These are phyloP conservation scores for Mortierella claussenii DNA, from an alignment of 192 early-diverging fungal species.

Conservation along the genomic window DNA sequence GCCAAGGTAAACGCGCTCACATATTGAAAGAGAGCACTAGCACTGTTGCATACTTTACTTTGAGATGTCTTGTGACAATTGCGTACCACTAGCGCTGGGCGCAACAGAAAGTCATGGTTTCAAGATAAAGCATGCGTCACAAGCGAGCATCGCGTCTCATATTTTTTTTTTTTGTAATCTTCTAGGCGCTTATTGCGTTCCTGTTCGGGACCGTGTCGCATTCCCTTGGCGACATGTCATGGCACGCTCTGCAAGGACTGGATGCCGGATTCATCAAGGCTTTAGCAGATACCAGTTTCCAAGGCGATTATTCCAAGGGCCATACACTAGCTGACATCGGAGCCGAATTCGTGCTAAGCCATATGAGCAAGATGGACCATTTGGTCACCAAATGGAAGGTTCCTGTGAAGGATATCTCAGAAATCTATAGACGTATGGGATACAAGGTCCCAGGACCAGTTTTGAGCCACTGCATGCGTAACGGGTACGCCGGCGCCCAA, in stretches of 20 bases:
- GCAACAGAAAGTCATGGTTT: no score
- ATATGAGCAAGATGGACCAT: conserved; percentile 46
- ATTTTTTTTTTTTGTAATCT: conserved; percentile 3
- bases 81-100: no score
- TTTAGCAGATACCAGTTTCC: conserved; percentile 62
- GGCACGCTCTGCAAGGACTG: conserved; percentile 70
- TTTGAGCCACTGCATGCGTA: conserved; percentile 65
- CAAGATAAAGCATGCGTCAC: no score
- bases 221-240: conserved; percentile 72
- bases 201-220: conserved; percentile 76
- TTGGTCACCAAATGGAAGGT: conserved; percentile 63
- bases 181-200: conserved; percentile 68
- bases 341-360: conserved; percentile 69
- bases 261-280: conserved; percentile 67
- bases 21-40: no score
- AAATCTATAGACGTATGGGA: conserved; percentile 67
- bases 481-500: conserved; percentile 69
- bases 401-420: conserved; percentile 70
- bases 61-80: no score
- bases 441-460: conserved; percentile 48
- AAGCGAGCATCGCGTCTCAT: no score
- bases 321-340: conserved; percentile 72
- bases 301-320: conserved; percentile 56
- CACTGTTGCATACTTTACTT: no score
- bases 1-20: conserved; percentile 10